Percentiles rank a stretch among this genome's conserved stretches.
These are phyloP conservation scores for Neurospora tetrasperma DNA, from an alignment of 495 filamentous ascomycete genomes.

Conservation along the genomic window DNA sequence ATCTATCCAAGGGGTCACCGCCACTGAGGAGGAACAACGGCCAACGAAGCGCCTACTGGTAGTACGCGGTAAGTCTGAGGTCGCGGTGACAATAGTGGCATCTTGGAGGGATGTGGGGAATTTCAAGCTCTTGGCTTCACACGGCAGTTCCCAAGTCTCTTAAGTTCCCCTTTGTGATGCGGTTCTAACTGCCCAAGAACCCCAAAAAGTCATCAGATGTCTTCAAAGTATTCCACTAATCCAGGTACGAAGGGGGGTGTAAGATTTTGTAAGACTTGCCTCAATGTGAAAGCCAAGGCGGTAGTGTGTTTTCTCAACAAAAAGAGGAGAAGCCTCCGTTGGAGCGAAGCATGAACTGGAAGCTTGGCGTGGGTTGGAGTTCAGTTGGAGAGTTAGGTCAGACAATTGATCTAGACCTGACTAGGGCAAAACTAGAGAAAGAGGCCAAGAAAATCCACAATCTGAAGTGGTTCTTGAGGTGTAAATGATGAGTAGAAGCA, in stretches of 20 bases:
- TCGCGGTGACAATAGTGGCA: neutral
- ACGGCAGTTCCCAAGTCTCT: neutral
- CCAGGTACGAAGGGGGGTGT: neutral
- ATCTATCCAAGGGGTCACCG: neutral
- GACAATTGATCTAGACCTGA: neutral
- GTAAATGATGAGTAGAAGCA: neutral
- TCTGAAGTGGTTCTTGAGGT: neutral
- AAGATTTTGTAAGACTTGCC: neutral
- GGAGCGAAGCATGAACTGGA: neutral
- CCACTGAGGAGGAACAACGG: neutral
- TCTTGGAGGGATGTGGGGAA: neutral
- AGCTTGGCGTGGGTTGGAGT: neutral
- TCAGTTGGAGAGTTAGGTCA: neutral
- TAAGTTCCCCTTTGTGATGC: neutral
- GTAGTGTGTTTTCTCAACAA: neutral
- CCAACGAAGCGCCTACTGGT: neutral
- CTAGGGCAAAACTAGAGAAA: neutral
- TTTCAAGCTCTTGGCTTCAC: neutral
- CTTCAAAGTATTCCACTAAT: neutral
- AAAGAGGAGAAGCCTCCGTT: neutral
- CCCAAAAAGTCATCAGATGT: neutral
- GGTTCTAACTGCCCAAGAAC: neutral
- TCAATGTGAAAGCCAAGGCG: neutral
- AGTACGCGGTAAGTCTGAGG: neutral
- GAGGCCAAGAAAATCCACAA: neutral